Evolutionary conservation across 371 early-diverging fungal species (phyloP).

Genomic region (Mucor mucedo): DNA sequence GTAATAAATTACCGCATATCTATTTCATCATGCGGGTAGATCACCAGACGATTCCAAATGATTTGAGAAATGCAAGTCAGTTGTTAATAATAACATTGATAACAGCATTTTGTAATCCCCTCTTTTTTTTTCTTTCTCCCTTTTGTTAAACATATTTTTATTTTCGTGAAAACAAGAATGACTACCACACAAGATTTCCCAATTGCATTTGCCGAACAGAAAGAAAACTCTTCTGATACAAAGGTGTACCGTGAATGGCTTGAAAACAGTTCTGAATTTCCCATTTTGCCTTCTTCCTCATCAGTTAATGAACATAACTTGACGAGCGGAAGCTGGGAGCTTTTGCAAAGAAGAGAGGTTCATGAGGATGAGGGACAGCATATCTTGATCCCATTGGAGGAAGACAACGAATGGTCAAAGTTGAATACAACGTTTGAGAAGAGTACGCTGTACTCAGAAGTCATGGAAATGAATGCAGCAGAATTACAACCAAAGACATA

Average conservation of each 20-base stretch:
- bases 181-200: constrained; percentile 22
- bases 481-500: constrained; percentile 12
- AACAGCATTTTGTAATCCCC: not conserved
- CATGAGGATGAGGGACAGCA: constrained; percentile 11
- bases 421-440: constrained; percentile 8
- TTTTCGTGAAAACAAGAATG: not conserved
- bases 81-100: not conserved
- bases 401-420: constrained; percentile 22
- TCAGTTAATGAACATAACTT: not conserved
- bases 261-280: constrained; percentile 21
- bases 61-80: not conserved
- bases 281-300: constrained; percentile 13
- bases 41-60: too few relatives aligned
- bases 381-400: constrained; percentile 6
- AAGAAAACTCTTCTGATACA: not conserved
- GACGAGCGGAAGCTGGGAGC: constrained; percentile 18
- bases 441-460: constrained; percentile 16
- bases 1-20: too few relatives aligned
- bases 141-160: not conserved
- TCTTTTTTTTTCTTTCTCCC: not conserved
- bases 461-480: constrained; percentile 20
- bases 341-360: constrained; percentile 20
- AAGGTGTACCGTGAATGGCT: constrained; percentile 23
- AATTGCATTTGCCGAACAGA: constrained; percentile 23
- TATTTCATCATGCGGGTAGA: too few relatives aligned